phyloP scores from a whole-genome alignment of 345 rosid species.

The Lepidium aucheri region DNA sequence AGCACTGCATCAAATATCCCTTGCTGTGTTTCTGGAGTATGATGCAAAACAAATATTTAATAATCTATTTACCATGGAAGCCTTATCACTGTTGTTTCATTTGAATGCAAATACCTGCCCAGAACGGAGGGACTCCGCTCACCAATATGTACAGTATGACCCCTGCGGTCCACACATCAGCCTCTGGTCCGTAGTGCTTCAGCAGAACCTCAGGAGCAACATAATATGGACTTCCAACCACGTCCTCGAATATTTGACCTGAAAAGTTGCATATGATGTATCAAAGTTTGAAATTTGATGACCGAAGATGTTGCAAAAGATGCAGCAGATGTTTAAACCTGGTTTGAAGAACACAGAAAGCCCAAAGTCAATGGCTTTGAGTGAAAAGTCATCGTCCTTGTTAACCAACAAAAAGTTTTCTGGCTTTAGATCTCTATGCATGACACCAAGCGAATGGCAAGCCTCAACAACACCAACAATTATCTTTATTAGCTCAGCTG shows the following conservation, averaged over 20 bases:
- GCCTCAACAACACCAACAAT: conserved; percentile 95
- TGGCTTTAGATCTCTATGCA: conserved; percentile 98
- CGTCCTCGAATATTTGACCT: conserved; percentile 91
- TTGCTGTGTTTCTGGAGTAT: conserved; percentile 76
- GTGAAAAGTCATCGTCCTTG: conserved; percentile 95
- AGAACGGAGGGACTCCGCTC: conserved; percentile 98
- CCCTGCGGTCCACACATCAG: conserved; percentile 99
- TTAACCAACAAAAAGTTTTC: conserved; percentile 96
- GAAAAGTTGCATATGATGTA: conserved; percentile 19
- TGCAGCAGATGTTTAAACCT: conserved; percentile 32
- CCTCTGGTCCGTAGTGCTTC: conserved; percentile 89
- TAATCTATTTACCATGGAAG: background rate
- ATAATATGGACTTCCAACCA: conserved; percentile 95
- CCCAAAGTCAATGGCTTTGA: conserved; percentile 97
- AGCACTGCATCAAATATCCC: conserved; percentile 97
- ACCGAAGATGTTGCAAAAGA: background rate
- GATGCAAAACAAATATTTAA: background rate
- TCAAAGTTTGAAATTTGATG: background rate
- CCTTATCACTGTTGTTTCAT: background rate
- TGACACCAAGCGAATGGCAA: conserved; percentile 94
- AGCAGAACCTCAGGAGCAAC: conserved; percentile 97
- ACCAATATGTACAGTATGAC: conserved; percentile 89
- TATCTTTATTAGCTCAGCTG: conserved; percentile 89
- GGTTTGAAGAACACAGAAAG: conserved; percentile 98
- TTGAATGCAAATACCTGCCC: conserved; percentile 68